These are phyloP conservation scores for Candida orba DNA, from an alignment of 805 yeast genomes.

Conservation along the genomic window DNA sequence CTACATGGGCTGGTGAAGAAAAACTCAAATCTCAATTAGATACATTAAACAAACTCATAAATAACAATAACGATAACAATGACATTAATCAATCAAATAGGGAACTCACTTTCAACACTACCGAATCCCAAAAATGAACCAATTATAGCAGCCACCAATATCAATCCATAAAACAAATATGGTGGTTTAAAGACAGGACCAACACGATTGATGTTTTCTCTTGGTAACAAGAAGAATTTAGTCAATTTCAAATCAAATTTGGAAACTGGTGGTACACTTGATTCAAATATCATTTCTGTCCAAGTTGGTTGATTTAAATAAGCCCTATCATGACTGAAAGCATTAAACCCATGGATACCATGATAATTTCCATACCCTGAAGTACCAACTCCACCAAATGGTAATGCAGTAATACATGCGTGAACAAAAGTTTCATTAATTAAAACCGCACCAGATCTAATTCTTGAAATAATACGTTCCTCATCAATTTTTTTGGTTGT, in stretches of 20 bases:
- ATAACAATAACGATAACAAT: background rate
- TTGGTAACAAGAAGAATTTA: conserved; percentile 23
- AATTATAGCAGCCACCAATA: conserved; percentile 5
- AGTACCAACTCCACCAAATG: conserved; percentile 87
- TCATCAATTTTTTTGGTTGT: conserved; percentile 40
- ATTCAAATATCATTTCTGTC: conserved; percentile 50
- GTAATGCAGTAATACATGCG: conserved; percentile 58
- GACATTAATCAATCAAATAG: background rate
- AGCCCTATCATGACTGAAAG: conserved; percentile 68
- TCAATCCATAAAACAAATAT: conserved; percentile 11
- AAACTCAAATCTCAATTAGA: conserved; percentile 45
- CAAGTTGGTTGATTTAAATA: conserved; percentile 56
- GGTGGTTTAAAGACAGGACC: conserved; percentile 25
- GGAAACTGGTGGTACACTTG: conserved; percentile 61
- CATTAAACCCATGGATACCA: conserved; percentile 51
- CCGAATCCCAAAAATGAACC: conserved; percentile 15
- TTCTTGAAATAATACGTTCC: conserved; percentile 37
- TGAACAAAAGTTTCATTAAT: conserved; percentile 71
- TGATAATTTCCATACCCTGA: conserved; percentile 85
- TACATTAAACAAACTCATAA: conserved; percentile 25
- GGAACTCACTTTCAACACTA: background rate
- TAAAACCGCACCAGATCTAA: conserved; percentile 68
- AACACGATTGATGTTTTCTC: conserved; percentile 30
- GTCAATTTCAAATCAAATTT: conserved; percentile 26
- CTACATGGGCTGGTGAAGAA: conserved; percentile 55